phyloP scores from a whole-genome alignment of 2,329 filamentous ascomycete species.

The Cladosporium sp. region DNA sequence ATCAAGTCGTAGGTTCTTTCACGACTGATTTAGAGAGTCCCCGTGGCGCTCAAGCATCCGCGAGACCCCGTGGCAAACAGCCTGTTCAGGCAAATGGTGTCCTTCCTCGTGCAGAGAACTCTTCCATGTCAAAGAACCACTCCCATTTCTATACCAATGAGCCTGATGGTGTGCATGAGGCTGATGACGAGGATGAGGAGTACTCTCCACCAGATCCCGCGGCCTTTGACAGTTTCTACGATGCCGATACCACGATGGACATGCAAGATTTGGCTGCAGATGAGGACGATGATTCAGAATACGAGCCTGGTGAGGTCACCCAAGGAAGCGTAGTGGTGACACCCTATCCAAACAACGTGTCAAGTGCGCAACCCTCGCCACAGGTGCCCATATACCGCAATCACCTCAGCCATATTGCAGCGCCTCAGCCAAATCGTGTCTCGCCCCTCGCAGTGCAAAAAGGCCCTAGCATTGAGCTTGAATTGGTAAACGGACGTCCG shows the following conservation, averaged over 20 bases:
- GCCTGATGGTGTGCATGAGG: slow-evolving; percentile 22
- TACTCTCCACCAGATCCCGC: slow-evolving; percentile 30
- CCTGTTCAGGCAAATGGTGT: slow-evolving; percentile 15
- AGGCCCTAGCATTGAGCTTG: slow-evolving; percentile 38
- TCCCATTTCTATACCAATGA: slow-evolving; percentile 12
- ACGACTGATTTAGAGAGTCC: not conserved
- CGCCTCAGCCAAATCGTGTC: slow-evolving; percentile 70
- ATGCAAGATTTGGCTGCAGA: slow-evolving; percentile 16
- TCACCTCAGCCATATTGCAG: slow-evolving; percentile 59
- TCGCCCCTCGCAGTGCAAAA: slow-evolving; percentile 54
- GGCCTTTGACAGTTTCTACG: slow-evolving; percentile 19
- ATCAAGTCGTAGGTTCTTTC: slow-evolving; percentile 39
- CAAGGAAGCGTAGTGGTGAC: slow-evolving; percentile 21
- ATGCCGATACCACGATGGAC: slow-evolving; percentile 15
- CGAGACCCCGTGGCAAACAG: slow-evolving; percentile 17
- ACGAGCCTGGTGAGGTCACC: slow-evolving; percentile 34
- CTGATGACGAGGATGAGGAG: slow-evolving; percentile 29
- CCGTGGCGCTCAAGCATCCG: not conserved
- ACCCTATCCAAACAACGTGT: slow-evolving; percentile 11
- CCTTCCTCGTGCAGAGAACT: not conserved
- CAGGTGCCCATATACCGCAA: slow-evolving; percentile 64
- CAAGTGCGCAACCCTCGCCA: slow-evolving; percentile 31
- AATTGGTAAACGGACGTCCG: slow-evolving; percentile 44
- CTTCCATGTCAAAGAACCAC: slow-evolving; percentile 13
- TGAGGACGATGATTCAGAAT: slow-evolving; percentile 32